These are phyloP conservation scores for Epichloe bromicola DNA, from an alignment of 2,329 filamentous ascomycete species.

Conservation along the genomic window DNA sequence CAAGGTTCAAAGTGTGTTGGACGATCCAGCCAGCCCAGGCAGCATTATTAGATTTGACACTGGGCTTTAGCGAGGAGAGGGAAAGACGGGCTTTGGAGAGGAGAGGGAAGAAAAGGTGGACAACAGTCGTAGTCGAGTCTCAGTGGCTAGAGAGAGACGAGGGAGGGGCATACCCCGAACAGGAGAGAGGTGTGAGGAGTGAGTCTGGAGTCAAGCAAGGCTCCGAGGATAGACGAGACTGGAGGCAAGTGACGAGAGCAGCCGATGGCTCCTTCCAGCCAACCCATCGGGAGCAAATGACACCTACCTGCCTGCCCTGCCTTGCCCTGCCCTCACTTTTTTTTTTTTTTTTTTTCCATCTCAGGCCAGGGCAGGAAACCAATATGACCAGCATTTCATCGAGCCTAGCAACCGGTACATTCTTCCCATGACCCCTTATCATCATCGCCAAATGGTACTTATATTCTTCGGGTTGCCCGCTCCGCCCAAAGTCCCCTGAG, in stretches of 20 bases:
- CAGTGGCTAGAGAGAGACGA: neutral
- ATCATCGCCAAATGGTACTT: neutral
- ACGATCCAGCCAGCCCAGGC: neutral
- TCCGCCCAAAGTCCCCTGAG: neutral
- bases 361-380: neutral
- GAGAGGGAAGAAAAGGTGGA: neutral
- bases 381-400: neutral
- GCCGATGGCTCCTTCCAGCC: slow-evolving; percentile 2
- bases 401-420: neutral
- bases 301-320: neutral
- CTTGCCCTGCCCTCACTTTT: neutral
- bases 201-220: neutral
- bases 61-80: neutral
- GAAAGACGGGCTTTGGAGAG: neutral
- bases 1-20: neutral
- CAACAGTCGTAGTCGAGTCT: neutral
- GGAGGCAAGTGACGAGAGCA: neutral
- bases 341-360: neutral
- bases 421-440: neutral
- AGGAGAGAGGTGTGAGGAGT: neutral
- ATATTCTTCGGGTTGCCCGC: neutral
- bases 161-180: neutral
- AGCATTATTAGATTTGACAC: neutral
- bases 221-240: neutral
- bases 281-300: neutral